Evolutionary conservation across 257 asterid species (phyloP).

Genomic region (Solanum medicagineum): DNA sequence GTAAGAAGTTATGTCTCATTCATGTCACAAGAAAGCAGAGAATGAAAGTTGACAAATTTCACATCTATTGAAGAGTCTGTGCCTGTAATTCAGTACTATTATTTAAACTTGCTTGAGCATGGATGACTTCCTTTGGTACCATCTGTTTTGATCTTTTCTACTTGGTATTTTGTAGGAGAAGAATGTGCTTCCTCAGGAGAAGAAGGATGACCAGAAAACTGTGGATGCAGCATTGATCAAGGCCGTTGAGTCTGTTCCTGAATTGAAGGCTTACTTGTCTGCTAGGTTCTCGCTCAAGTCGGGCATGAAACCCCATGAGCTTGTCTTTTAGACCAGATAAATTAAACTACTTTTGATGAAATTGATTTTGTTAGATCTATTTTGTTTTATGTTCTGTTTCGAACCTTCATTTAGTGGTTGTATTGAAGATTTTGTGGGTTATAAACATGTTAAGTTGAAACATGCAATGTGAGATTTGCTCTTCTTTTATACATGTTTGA

Average conservation of each 20-base stretch:
- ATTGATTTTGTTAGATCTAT: background rate
- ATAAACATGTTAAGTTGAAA: background rate
- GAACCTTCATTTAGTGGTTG: background rate
- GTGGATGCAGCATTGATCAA: constrained; percentile 9
- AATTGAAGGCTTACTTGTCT: constrained; percentile 7
- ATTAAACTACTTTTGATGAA: background rate
- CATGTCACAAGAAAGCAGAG: background rate
- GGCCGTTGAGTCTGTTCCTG: constrained; percentile 5
- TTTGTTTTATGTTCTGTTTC: background rate
- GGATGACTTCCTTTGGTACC: background rate
- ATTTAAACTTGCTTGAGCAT: background rate
- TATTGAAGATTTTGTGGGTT: background rate
- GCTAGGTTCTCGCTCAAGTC: constrained; percentile 14
- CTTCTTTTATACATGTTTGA: background rate
- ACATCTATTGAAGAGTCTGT: background rate
- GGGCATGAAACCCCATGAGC: constrained; percentile 16
- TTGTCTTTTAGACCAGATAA: constrained; percentile 4
- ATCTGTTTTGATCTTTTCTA: background rate
- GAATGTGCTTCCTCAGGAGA: constrained; percentile 7
- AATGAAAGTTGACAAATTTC: background rate
- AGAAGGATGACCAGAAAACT: constrained; percentile 8
- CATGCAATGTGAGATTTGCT: background rate
- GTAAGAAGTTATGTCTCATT: background rate
- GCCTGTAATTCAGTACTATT: background rate
- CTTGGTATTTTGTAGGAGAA: constrained; percentile 2